Conservation (phyloP, 1,284 basidiomycete species). For the Ustilago tritici region DNA sequence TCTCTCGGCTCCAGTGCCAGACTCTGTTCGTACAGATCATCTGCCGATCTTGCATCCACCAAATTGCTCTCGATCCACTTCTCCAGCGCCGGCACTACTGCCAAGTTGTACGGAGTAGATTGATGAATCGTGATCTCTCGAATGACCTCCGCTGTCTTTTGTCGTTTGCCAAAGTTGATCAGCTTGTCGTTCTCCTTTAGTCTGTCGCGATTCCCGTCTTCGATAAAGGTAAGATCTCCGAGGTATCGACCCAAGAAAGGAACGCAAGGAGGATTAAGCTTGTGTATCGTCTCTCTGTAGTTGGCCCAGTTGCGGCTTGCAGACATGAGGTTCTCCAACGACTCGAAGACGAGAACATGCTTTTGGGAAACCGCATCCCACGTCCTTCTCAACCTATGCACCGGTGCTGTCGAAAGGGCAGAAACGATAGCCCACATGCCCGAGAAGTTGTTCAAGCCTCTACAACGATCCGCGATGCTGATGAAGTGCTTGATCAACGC, state of each 20-base stretch:
- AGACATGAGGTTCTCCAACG: conserved; percentile 86
- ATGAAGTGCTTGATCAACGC: conserved; percentile 90
- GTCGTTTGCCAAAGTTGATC: conserved; percentile 96
- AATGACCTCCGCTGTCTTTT: conserved; percentile 92
- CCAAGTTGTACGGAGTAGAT: conserved; percentile 82
- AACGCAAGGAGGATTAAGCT: conserved; percentile 91
- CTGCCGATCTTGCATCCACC: conserved; percentile 66
- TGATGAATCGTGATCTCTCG: conserved; percentile 97
- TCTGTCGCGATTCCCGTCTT: conserved; percentile 95
- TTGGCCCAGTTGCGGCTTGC: conserved; percentile 91
- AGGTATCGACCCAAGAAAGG: conserved; percentile 98
- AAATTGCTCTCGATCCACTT: conserved; percentile 83
- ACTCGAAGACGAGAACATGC: conserved; percentile 71
- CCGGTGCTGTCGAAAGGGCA: conserved; percentile 92
- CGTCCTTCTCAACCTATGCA: conserved; percentile 90
- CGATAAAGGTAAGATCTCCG: conserved; percentile 94
- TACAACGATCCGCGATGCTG: conserved; percentile 90
- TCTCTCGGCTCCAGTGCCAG: conserved; percentile 90
- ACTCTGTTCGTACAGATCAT: conserved; percentile 79
- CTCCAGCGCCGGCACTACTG: conserved; percentile 77
- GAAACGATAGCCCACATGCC: conserved; percentile 95
- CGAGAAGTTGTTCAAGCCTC: conserved; percentile 90
- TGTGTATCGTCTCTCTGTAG: conserved; percentile 86
- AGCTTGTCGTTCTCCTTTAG: conserved; percentile 75
- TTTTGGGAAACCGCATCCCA: conserved; percentile 88